Evolutionary conservation across 805 yeast genomes (phyloP).

Genomic region (Kodamaea kakaduensis): DNA sequence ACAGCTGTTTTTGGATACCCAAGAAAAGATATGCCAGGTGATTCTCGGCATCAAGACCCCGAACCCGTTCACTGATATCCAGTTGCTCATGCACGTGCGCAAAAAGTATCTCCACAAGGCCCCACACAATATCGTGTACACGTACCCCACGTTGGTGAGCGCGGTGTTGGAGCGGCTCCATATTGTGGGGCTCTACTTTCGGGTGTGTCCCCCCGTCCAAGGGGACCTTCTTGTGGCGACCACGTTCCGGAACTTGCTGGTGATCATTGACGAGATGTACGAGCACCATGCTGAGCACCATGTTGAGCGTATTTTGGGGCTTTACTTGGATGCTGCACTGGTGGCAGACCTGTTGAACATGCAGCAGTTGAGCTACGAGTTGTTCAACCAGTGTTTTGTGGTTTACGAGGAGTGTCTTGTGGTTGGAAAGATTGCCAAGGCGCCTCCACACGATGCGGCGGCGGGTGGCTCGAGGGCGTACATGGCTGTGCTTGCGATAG

Average conservation of each 20-base stretch:
- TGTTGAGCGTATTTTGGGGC: constrained; percentile 39
- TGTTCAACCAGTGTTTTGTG: constrained; percentile 82
- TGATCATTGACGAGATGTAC: constrained; percentile 65
- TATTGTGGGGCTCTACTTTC: constrained; percentile 30
- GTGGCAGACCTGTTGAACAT: constrained; percentile 74
- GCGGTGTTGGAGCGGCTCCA: constrained; percentile 58
- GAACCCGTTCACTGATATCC: constrained; percentile 38
- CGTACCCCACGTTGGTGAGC: constrained; percentile 74
- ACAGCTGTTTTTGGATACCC: constrained; percentile 41
- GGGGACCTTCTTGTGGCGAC: constrained; percentile 38
- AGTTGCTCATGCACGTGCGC: constrained; percentile 32
- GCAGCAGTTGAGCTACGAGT: constrained; percentile 78
- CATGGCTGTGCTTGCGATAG: constrained; percentile 45
- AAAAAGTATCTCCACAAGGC: constrained; percentile 50
- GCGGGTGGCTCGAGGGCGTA: constrained; percentile 48
- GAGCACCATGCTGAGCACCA: constrained; percentile 30
- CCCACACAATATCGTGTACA: constrained; percentile 52
- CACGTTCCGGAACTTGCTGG: constrained; percentile 71
- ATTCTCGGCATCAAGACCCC: constrained; percentile 56
- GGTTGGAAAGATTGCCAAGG: constrained; percentile 12
- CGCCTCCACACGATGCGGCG: constrained; percentile 36
- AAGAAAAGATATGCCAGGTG: constrained; percentile 64
- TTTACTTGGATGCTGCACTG: constrained; percentile 63
- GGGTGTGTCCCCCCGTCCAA: too few species aligned
- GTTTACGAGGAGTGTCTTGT: constrained; percentile 65